Conservation (phyloP, 305 asterid species). For the Fraxinus platypoda region DNA sequence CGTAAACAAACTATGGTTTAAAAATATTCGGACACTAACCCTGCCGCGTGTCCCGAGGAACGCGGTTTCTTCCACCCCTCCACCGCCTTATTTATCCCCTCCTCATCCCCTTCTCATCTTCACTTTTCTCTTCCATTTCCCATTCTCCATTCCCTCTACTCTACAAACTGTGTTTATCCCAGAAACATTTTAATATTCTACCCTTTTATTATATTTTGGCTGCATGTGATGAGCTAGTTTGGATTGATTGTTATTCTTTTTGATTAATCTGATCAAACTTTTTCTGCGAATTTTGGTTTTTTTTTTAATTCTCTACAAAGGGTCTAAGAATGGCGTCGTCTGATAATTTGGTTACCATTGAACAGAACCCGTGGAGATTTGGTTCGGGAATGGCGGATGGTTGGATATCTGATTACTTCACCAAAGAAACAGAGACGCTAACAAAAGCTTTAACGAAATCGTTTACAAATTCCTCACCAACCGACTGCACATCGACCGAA, state of each 20-base stretch:
- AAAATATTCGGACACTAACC: neutral
- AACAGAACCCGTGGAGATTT: conserved; percentile 48
- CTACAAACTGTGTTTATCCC: neutral
- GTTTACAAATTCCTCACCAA: conserved; percentile 21
- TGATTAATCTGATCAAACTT: neutral
- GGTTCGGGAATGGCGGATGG: conserved; percentile 52
- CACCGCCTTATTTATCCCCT: conserved; percentile 55
- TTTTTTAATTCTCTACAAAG: neutral
- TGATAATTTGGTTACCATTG: conserved; percentile 54
- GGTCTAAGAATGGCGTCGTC: conserved; percentile 57
- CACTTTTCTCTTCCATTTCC: neutral
- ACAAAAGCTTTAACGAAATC: conserved; percentile 58
- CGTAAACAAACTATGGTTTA: conserved; percentile 28
- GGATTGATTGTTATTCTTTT: neutral
- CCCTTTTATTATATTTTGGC: neutral
- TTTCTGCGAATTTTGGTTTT: neutral
- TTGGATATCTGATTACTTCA: conserved; percentile 51
- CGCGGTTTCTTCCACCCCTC: conserved; percentile 50
- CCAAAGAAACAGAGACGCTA: conserved; percentile 56
- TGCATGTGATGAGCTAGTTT: neutral
- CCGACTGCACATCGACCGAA: conserved; percentile 30
- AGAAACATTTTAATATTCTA: neutral
- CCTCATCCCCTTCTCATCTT: neutral
- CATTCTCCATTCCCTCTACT: neutral
- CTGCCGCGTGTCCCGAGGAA: conserved; percentile 68